Conservation (phyloP, 2,329 filamentous ascomycete genomes). For the Neurospora crassa region DNA sequence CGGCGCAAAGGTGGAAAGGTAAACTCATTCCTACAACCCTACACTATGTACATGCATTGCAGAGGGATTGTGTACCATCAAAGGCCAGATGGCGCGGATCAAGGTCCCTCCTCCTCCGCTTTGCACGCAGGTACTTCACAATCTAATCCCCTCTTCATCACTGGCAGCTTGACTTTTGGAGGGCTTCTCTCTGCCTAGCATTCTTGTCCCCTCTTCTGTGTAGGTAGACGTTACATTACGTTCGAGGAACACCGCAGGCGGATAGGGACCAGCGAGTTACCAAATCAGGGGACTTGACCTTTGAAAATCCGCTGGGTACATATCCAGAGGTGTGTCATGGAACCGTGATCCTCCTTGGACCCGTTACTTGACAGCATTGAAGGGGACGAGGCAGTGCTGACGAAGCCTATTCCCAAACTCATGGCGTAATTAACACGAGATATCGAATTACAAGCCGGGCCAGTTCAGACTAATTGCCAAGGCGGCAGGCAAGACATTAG, state of each 20-base stretch:
- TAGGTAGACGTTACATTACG: background rate
- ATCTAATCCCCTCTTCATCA: background rate
- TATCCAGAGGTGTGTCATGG: background rate
- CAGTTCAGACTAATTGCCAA: background rate
- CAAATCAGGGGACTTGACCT: background rate
- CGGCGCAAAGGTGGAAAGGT: background rate
- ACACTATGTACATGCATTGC: background rate
- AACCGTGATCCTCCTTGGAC: background rate
- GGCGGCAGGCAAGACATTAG: background rate
- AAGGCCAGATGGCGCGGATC: background rate
- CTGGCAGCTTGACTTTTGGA: background rate
- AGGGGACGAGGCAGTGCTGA: background rate
- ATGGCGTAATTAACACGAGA: background rate
- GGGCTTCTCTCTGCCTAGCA: background rate
- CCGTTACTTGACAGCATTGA: background rate
- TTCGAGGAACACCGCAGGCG: background rate
- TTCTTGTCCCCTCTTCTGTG: background rate
- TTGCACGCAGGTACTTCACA: background rate
- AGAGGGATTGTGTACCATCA: background rate
- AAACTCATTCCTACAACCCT: background rate
- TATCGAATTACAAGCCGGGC: background rate
- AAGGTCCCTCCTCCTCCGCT: background rate
- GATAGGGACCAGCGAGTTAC: background rate
- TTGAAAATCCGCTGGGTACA: background rate
- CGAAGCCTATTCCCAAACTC: background rate